Evolutionary conservation across 768 basidiomycete genomes (phyloP).

Genomic region (Boletus tylopilopsis): DNA sequence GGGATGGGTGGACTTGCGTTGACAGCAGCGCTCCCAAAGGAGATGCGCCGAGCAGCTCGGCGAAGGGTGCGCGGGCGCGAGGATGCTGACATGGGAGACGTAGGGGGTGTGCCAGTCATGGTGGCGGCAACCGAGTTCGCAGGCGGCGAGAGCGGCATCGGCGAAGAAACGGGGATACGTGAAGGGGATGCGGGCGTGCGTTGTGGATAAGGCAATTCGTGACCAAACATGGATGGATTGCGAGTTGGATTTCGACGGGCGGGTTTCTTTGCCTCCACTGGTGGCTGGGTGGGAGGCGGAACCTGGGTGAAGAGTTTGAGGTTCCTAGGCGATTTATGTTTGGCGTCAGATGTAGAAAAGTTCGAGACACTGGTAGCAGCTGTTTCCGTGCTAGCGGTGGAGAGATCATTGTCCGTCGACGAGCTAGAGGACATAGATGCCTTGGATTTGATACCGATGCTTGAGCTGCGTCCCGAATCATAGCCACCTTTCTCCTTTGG

Average conservation of each 20-base stretch:
- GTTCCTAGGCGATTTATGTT: constrained; percentile 23
- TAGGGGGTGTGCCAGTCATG: constrained; percentile 7
- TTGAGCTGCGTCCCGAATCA: constrained; percentile 18
- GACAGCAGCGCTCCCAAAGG: constrained; percentile 51
- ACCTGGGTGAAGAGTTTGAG: constrained; percentile 14
- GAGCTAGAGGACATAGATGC: constrained; percentile 25
- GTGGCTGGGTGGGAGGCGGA: constrained; percentile 15
- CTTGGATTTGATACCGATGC: constrained; percentile 21
- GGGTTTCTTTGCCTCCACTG: constrained; percentile 27
- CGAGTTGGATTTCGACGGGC: constrained; percentile 45
- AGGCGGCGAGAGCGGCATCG: constrained; percentile 19
- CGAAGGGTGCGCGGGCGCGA: constrained; percentile 28
- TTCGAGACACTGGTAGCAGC: constrained; percentile 27
- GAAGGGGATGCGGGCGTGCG: constrained; percentile 30
- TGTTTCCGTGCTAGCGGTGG: constrained; percentile 31
- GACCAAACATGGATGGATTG: constrained; percentile 66
- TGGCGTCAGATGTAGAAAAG: constrained; percentile 14
- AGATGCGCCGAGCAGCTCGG: constrained; percentile 53
- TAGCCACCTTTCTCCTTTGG: constrained; percentile 8
- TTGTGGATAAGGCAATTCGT: constrained; percentile 52
- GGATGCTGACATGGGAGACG: constrained; percentile 14
- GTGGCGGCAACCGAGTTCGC: constrained; percentile 8
- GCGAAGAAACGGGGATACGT: constrained; percentile 30
- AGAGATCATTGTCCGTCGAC: constrained; percentile 33
- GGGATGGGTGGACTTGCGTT: constrained; percentile 34